Evolutionary conservation across 2,329 filamentous ascomycete species (phyloP), one percentile per base, ranked within the genome.

Genomic region (Cadophora luteo-olivacea): DNA sequence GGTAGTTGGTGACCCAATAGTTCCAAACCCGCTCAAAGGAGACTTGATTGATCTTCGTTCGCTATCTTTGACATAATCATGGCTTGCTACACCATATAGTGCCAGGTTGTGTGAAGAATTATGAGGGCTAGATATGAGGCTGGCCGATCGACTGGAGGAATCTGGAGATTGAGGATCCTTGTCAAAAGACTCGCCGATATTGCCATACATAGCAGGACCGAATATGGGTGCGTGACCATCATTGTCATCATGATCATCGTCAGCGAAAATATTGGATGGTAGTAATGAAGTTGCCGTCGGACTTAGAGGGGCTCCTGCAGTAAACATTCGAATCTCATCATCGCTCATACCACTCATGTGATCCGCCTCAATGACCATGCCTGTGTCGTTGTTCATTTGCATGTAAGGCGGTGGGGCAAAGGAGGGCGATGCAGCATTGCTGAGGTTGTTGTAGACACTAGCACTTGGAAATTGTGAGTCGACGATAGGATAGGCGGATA

Each of bases 221-320:
- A 77, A 75, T 36, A 72, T 72, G 33, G 70, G 67, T 64, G 68
- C 52, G 29, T 38, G 63, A 14, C 52, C 36, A n/a, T 65, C 63
- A 69, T 72, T 48, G 82, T 73, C 82, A 85, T 11, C 80, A 82
- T n/a, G 83, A 81, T 90, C 89, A 49, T 89, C 84, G 60, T 92
- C 90, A 63, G 80, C 79, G 66, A 87, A 85, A 4, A 91, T 81
- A 68, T 87, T 88, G 0, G 92, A 91, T 0, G 92, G 92, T 19
- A 97, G 81, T 3, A 95, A 82, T 19, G 90, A 86, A 33, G 91
- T 89, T 1, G 92, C 92, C 4, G 91, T 91, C 1, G 92, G 92
- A 74, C 91, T 94, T 77, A 95, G 86, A 0, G 91, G 91, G 1
- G 91, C 92, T 33, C 87, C 89, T 22, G 84, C 86, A 3, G 85